Conservation (phyloP, 1,284 basidiomycete species). For the Puccinia triticina region DNA sequence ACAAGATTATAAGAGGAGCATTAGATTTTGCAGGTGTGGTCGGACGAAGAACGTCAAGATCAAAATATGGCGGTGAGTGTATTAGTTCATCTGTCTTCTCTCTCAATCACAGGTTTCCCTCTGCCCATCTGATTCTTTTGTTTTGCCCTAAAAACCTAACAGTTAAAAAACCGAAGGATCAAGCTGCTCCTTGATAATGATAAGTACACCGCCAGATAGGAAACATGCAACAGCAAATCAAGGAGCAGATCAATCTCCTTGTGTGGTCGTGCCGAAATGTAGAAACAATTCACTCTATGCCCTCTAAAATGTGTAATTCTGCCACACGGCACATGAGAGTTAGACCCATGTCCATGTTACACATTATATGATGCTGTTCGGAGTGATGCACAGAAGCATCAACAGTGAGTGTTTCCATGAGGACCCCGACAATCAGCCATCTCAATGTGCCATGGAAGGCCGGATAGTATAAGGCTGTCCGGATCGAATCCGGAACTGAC, state of each 20-base stretch:
- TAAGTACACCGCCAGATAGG: neutral
- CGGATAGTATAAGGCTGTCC: too few species aligned
- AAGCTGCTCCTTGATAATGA: neutral
- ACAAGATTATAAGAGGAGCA: constrained; percentile 91
- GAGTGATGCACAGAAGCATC: too few species aligned
- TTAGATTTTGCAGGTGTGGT: constrained; percentile 90
- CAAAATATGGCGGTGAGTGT: constrained; percentile 86
- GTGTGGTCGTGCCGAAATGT: neutral
- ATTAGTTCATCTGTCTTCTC: neutral
- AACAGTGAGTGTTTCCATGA: too few species aligned
- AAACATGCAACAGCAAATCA: neutral
- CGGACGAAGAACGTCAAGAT: constrained; percentile 76
- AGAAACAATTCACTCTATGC: neutral
- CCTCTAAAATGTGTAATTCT: neutral
- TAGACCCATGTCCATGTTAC: too few species aligned
- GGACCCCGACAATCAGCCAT: too few species aligned
- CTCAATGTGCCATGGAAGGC: too few species aligned
- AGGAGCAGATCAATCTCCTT: neutral
- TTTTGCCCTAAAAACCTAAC: neutral
- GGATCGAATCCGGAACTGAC: too few species aligned
- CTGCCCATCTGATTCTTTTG: neutral
- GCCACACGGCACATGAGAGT: too few species aligned
- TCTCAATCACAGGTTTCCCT: neutral
- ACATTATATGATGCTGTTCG: too few species aligned
- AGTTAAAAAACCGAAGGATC: constrained; percentile 36